Base-by-base conservation (phyloP, 75 land plant genomes). In the Pinus taeda region DNA sequence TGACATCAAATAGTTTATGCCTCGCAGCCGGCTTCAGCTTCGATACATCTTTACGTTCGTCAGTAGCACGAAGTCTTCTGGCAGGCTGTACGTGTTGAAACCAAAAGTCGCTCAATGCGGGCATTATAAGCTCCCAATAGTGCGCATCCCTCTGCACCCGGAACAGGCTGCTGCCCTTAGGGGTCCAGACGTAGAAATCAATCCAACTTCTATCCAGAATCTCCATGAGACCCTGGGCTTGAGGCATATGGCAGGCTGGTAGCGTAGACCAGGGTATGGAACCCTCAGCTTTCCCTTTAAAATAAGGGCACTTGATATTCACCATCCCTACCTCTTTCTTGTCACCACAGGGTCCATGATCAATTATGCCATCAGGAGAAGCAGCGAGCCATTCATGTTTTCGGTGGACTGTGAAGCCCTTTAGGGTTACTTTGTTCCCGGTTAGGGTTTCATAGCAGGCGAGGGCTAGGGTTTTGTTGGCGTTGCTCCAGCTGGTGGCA, bases 111-210 rank as follows among this genome's bases (percentile, higher is more conserved):
- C 86, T 78, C 37, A 93, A 67, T 6, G 85, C 82, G 4, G 74
- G 61, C 12, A 83, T 65, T 18, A 91, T 22, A n/a, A 87, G 70
- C 15, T 81, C 77, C 93, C 95, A 93, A 64, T 93, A 93, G 15
- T 78, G 78, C 4, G 37, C 15, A 74, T 91, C 85, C 56, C 90
- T 72, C 12, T 86, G 39, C 13, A 93, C 26, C 73, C 93, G 74
- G 58, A 86, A 91, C 22, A 89, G 66, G 66, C 83, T 78, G 76
- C 90, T 85, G 2, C 93, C 91, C 64, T 85, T 89, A 37, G 81
- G 77, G n/a, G 91, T 89, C 95, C 95, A 93, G 53, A 86, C 81
- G 79, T 87, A 93, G 53, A 93, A 82, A 76, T 93, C 93, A 84
- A 93, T 80, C 93, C 91, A 89, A 59, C 91, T 86, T 20, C 85